Evolutionary conservation across 1,284 basidiomycete species (phyloP), one percentile per base, ranked within the genome.

Genomic region (Sporisorium iseilematis-ciliati): DNA sequence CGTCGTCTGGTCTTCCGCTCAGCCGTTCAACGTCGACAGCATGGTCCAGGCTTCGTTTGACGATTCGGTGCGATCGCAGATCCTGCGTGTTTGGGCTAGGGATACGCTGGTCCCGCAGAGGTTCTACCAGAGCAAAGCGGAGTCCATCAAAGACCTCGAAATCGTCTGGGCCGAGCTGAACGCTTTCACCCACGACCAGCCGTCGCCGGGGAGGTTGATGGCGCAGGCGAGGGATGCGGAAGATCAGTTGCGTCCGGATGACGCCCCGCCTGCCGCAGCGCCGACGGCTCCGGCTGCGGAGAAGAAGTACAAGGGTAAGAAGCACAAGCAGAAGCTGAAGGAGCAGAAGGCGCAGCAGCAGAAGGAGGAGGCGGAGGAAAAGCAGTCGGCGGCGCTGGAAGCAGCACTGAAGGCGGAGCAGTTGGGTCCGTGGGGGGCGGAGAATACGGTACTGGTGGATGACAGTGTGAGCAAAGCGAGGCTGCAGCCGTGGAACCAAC

Each of bases 1-100:
- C 6, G 92, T 94, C 90, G 89, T 95, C 0, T 95, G 93, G 93
- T 92, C 91, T 72, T 92, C 91, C 0, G 93, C 93, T 1, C 91
- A 93, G 82, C 91, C 92, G 0, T 89, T 91, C 61, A 93, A 90
- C 77, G 93, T 95, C 4, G 85, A 87, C 0, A 89, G 90, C 74
- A 87, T 87, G 86, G 75, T 85, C 7, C 64, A 66, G 7, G 76
- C 80, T 2, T 67, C 81, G 5, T 75, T 83, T 20, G 57, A 69
- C 29, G 31, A 42, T 3, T 76, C 85, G 5, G 75, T 86, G 29
- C 87, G 86, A 60, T 78, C 81, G 12, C 84, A 86, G 43, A 82
- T 94, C 11, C 85, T 89, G 21, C 90, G 90, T 0, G 87, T 93
- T 0, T 94, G 93, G 93, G 91, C 92, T 7, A 86, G 93, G 53